Evolutionary conservation across 1,284 basidiomycete species (phyloP), one percentile per base, ranked within the genome.

Genomic region (Meira miltonrushii): DNA sequence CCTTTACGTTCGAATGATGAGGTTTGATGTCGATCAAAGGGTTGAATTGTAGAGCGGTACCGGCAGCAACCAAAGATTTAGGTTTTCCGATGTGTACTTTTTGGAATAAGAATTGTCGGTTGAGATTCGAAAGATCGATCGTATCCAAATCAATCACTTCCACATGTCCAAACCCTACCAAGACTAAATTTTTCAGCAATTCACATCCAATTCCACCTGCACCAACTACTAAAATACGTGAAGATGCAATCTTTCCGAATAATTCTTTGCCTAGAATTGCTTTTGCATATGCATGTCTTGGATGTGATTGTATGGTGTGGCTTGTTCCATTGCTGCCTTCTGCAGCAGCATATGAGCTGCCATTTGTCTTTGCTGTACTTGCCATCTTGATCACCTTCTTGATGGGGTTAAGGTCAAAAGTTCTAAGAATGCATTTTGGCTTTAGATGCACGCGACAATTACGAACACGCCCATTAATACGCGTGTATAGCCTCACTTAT

Each of bases 161-260:
- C 65, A 97, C 92, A 72, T 92, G 83, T 37, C 88, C 88, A 69
- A 97, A 95, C 19, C 94, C 94, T 4, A 90, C 88, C 50, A 94
- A 81, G 23, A 95, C 93, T 58, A 97, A 84, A 78, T 97, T 96
- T 82, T 99, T 99, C 69, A 99, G 80, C 13, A 99, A 84, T 81
- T 99, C 95, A 78, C 94, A 97, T 1, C 95, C 94, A 75, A 98
- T 98, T 0, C 93, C 93, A 58, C 93, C 93, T 21, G 92, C 92
- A 33, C 93, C 93, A 38, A 97, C 92, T n/a, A 96, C 84, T 61
- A 97, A 82, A 37, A 95, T 40, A 1, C 54, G 52, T 25, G 62
- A 59, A 6, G 33, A n/a, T 37, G 28, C 23, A 5, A 69, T 19
- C n/a, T 55, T 50, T 28, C 52, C 51, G 37, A 46, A 44, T 33